These are phyloP conservation scores for Aaosphaeria pasadenensis DNA, from an alignment of 2,329 filamentous ascomycete genomes.

Conservation along the genomic window DNA sequence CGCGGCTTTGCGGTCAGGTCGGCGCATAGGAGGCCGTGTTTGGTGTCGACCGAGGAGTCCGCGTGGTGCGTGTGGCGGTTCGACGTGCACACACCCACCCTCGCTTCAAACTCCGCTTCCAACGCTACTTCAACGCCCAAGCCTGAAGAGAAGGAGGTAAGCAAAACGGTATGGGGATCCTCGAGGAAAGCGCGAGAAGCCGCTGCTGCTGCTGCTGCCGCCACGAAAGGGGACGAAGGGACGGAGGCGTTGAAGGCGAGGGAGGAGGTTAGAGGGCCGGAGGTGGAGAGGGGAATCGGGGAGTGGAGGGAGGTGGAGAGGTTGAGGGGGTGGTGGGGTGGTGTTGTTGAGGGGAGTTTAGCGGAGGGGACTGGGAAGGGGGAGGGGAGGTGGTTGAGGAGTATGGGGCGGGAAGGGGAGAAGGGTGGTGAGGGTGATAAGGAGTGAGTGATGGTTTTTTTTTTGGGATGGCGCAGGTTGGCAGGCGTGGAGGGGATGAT, in stretches of 20 bases:
- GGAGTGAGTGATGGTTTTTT: not conserved
- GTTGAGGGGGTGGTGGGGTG: constrained; percentile 40
- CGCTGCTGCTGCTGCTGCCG: no score
- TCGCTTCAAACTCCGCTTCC: no score
- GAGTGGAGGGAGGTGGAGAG: constrained; percentile 42
- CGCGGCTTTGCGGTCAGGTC: constrained; percentile 44
- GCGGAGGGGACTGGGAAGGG: constrained; percentile 5
- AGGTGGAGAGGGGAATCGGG: constrained; percentile 45
- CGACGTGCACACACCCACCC: not conserved
- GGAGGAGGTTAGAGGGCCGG: constrained; percentile 46
- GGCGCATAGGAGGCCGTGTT: constrained; percentile 27
- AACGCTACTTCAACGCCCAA: no score
- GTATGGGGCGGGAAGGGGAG: constrained; percentile 3
- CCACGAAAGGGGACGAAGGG: no score
- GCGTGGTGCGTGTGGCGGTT: constrained; percentile 49
- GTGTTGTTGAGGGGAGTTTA: constrained; percentile 7
- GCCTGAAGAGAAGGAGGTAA: no score
- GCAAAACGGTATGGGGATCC: constrained; percentile 20
- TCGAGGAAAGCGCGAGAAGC: constrained; percentile 17
- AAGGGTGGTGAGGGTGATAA: not conserved
- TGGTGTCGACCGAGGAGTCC: constrained; percentile 43
- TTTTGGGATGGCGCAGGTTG: not conserved
- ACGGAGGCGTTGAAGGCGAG: constrained; percentile 22
- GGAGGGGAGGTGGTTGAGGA: constrained; percentile 9
- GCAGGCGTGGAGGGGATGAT: no score